Conservation (phyloP, 495 filamentous ascomycete species). For the Penicillium mononematosum region DNA sequence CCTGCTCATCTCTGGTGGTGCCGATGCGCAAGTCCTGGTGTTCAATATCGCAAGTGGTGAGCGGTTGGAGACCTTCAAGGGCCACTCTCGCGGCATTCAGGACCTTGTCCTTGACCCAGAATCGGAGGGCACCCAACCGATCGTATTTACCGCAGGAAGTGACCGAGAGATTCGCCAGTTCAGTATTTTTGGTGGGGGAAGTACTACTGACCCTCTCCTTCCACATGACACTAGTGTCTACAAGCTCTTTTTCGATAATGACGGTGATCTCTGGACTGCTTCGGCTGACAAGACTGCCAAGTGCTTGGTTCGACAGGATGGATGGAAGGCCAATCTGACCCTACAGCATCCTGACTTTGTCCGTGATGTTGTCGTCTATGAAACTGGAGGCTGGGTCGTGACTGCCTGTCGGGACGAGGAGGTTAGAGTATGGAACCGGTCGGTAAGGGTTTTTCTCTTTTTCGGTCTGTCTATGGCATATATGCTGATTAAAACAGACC, state of each 20-base stretch:
- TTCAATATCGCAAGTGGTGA: slow-evolving; percentile 70
- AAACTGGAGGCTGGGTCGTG: slow-evolving; percentile 74
- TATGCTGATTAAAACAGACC: slow-evolving; percentile 39
- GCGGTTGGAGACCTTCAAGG: slow-evolving; percentile 70
- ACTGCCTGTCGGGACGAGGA: slow-evolving; percentile 91
- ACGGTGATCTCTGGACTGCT: slow-evolving; percentile 84
- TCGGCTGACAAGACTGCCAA: slow-evolving; percentile 82
- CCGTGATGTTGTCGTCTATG: slow-evolving; percentile 70
- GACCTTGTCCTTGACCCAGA: slow-evolving; percentile 70
- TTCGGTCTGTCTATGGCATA: slow-evolving; percentile 6
- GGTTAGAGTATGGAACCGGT: slow-evolving; percentile 82
- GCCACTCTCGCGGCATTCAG: slow-evolving; percentile 75
- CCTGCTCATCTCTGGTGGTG: slow-evolving; percentile 77
- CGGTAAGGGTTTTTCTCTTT: slow-evolving; percentile 37
- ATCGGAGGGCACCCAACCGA: slow-evolving; percentile 38
- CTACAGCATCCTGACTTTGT: slow-evolving; percentile 87
- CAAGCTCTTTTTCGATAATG: slow-evolving; percentile 68
- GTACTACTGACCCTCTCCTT: slow-evolving; percentile 59
- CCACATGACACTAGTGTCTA: slow-evolving; percentile 91
- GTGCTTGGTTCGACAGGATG: slow-evolving; percentile 63
- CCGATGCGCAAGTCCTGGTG: slow-evolving; percentile 81
- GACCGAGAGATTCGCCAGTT: slow-evolving; percentile 78
- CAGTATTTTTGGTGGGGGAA: slow-evolving; percentile 43
- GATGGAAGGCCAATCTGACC: slow-evolving; percentile 67
- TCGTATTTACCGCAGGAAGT: slow-evolving; percentile 75